A percentile compares a stretch with the other conserved stretches of the same genome.
phyloP scores from a whole-genome alignment of 106 monocot genomes.

The Allium fistulosum region DNA sequence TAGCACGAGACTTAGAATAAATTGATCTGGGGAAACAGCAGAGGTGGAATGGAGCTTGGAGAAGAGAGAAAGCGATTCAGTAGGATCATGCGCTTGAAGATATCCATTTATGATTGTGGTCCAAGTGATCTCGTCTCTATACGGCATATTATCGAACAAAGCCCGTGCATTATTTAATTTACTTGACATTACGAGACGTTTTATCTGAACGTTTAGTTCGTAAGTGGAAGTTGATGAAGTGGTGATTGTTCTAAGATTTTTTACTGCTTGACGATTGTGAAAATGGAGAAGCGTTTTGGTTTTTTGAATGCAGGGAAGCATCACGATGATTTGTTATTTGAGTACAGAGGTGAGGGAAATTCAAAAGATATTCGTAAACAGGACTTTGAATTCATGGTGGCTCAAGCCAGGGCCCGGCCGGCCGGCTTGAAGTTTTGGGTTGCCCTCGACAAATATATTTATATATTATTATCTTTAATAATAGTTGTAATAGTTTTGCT shows the following conservation, averaged over 20 bases:
- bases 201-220: conserved; percentile 34
- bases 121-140: conserved; percentile 44
- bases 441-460: too few relatives aligned
- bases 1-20: conserved; percentile 57
- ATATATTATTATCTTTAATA: too few relatives aligned
- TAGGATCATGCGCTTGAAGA: conserved; percentile 20
- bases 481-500: too few relatives aligned
- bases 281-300: neutral
- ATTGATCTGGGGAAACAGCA: conserved; percentile 30
- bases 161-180: conserved; percentile 30
- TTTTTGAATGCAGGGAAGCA: too few relatives aligned
- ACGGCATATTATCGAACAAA: conserved; percentile 48
- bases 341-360: too few relatives aligned
- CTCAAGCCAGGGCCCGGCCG: too few relatives aligned
- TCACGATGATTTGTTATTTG: too few relatives aligned
- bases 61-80: conserved; percentile 56
- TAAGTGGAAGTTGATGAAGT: neutral
- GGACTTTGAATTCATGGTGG: too few relatives aligned
- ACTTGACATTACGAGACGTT: conserved; percentile 18
- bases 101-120: conserved; percentile 68
- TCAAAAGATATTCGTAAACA: too few relatives aligned
- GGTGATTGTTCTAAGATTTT: neutral
- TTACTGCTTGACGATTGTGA: neutral
- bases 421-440: too few relatives aligned
- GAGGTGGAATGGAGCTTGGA: conserved; percentile 17